Conservation (phyloP, 805 yeast species). For the Cyberlindnera maritima region DNA sequence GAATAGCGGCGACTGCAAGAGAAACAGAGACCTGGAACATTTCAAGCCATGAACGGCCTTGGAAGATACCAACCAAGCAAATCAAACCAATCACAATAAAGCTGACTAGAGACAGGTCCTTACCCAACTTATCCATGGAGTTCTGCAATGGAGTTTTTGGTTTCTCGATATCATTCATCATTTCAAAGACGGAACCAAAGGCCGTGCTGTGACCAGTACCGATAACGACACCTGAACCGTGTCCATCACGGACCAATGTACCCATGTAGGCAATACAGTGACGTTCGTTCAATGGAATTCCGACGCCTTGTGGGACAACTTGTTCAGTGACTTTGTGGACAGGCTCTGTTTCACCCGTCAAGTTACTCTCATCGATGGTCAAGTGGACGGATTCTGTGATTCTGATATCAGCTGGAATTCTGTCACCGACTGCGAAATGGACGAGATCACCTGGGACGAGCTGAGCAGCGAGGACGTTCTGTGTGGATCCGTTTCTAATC, state of each 20-base stretch:
- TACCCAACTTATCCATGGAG: slow-evolving; percentile 94
- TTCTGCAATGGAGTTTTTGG: slow-evolving; percentile 97
- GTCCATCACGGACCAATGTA: slow-evolving; percentile 93
- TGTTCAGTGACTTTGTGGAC: slow-evolving; percentile 61
- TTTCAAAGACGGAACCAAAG: slow-evolving; percentile 90
- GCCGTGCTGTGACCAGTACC: slow-evolving; percentile 90
- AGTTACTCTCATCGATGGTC: slow-evolving; percentile 86
- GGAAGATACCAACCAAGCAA: slow-evolving; percentile 83
- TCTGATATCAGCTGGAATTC: slow-evolving; percentile 94
- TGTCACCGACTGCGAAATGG: slow-evolving; percentile 86
- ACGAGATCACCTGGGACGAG: slow-evolving; percentile 97
- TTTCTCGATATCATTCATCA: slow-evolving; percentile 93
- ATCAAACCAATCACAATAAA: slow-evolving; percentile 89
- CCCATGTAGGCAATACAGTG: slow-evolving; percentile 92
- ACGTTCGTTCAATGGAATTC: slow-evolving; percentile 65
- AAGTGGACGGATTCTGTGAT: slow-evolving; percentile 75
- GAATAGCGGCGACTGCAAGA: slow-evolving; percentile 97
- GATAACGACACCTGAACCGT: slow-evolving; percentile 88
- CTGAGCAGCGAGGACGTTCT: slow-evolving; percentile 79
- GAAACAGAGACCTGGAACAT: slow-evolving; percentile 98
- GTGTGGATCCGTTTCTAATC: slow-evolving; percentile 75
- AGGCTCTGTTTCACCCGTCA: slow-evolving; percentile 94
- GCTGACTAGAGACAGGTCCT: slow-evolving; percentile 80
- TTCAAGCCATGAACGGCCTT: slow-evolving; percentile 94
- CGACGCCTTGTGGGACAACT: slow-evolving; percentile 32